Evolutionary conservation across 2,329 filamentous ascomycete genomes (phyloP).

Genomic region (Incumbomyces delicatus): DNA sequence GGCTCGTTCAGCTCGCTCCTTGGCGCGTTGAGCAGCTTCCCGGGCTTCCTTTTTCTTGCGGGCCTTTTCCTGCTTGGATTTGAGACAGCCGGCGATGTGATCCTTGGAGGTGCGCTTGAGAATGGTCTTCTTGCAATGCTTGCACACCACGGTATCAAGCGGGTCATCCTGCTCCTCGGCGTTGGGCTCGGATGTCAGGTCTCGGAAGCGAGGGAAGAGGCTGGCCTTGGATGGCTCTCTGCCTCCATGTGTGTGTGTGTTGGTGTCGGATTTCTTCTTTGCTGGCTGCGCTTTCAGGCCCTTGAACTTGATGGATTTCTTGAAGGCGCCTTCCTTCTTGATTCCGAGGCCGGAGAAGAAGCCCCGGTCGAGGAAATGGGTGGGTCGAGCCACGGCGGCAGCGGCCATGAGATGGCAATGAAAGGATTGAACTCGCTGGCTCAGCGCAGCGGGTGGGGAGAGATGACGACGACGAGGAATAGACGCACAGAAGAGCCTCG

Average conservation of each 20-base stretch:
- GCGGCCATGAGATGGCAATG: background rate
- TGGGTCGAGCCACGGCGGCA: background rate
- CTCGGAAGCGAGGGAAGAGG: conserved; percentile 7
- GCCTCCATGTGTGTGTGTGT: too few species aligned
- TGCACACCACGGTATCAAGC: conserved; percentile 74
- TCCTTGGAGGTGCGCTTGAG: conserved; percentile 63
- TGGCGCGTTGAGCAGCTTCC: conserved; percentile 58
- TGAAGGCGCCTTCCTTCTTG: conserved; percentile 29
- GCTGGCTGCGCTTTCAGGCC: conserved; percentile 30
- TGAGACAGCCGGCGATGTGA: conserved; percentile 76
- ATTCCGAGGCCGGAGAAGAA: conserved; percentile 34
- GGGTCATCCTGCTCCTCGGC: conserved; percentile 65
- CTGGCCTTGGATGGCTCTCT: conserved; percentile 6
- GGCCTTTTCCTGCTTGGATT: conserved; percentile 73
- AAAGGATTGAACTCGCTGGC: background rate
- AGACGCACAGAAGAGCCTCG: too few species aligned
- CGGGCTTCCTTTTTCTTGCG: conserved; percentile 66
- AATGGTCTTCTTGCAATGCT: conserved; percentile 86
- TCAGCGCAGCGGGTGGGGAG: background rate
- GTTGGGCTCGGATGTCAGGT: conserved; percentile 21
- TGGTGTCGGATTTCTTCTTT: conserved; percentile 27
- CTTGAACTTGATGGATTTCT: conserved; percentile 36
- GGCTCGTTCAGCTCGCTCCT: conserved; percentile 37
- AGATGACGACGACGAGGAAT: background rate
- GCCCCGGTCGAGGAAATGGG: background rate